These are phyloP conservation scores for Stereocaulon alpinum DNA, from an alignment of 495 filamentous ascomycete species.

Conservation along the genomic window DNA sequence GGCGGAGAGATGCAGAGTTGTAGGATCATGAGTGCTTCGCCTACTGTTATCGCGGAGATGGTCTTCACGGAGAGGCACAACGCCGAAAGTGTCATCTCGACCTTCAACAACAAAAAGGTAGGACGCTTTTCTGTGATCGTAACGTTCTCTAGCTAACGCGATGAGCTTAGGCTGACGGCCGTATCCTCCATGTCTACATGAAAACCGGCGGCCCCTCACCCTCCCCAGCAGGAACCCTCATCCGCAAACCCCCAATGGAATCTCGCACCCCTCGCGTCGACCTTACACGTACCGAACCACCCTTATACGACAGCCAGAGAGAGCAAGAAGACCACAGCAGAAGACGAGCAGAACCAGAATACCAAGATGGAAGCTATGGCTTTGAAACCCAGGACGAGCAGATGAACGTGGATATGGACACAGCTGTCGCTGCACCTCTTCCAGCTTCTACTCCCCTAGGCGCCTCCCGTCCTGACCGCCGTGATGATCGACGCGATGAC, in stretches of 20 bases:
- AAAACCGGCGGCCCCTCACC: slow-evolving; percentile 39
- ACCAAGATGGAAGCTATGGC: slow-evolving; percentile 53
- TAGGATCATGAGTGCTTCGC: slow-evolving; percentile 54
- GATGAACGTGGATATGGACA: slow-evolving; percentile 33
- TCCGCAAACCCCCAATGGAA: slow-evolving; percentile 26
- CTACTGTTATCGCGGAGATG: slow-evolving; percentile 79
- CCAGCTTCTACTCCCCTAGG: slow-evolving; percentile 2
- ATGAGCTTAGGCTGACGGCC: slow-evolving; percentile 64
- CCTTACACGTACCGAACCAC: slow-evolving; percentile 18
- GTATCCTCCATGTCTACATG: slow-evolving; percentile 64
- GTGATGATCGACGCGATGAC: slow-evolving; percentile 13
- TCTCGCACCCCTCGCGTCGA: slow-evolving; percentile 24
- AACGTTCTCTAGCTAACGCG: background rate
- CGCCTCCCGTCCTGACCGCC: slow-evolving; percentile 1
- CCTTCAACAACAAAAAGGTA: slow-evolving; percentile 82
- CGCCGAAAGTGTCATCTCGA: slow-evolving; percentile 70
- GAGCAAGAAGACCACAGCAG: slow-evolving; percentile 40
- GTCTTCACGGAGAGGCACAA: slow-evolving; percentile 65
- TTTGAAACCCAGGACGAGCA: slow-evolving; percentile 39
- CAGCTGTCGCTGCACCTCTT: background rate
- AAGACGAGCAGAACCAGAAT: slow-evolving; percentile 34
- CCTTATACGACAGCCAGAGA: slow-evolving; percentile 33
- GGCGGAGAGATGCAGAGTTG: slow-evolving; percentile 64
- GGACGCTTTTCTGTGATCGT: slow-evolving; percentile 15
- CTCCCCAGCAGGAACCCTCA: slow-evolving; percentile 23